These are phyloP conservation scores for Spathaspora gorwiae DNA, from an alignment of 805 yeast genomes.

Conservation along the genomic window DNA sequence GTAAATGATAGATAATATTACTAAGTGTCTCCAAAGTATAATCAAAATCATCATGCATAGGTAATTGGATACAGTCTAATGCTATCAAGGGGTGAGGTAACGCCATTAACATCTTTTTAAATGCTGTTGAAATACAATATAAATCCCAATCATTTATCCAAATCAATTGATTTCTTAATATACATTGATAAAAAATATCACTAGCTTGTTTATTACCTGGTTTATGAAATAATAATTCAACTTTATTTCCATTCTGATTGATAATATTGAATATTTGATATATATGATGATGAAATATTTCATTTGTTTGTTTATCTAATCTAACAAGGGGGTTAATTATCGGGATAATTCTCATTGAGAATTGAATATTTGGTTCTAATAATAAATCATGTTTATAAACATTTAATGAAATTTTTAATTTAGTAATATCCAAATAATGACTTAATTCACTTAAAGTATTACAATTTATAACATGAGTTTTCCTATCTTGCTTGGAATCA, in stretches of 20 bases:
- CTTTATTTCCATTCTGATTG: slow-evolving; percentile 35
- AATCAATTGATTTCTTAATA: slow-evolving; percentile 49
- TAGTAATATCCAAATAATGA: slow-evolving; percentile 65
- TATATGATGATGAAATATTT: slow-evolving; percentile 35
- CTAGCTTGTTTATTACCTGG: slow-evolving; percentile 51
- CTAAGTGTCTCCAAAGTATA: slow-evolving; percentile 38
- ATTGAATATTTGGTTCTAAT: slow-evolving; percentile 29
- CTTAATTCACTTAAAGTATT: slow-evolving; percentile 51
- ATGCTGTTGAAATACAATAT: slow-evolving; percentile 43
- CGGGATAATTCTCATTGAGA: slow-evolving; percentile 14
- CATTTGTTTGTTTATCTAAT: slow-evolving; percentile 14
- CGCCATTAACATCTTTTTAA: slow-evolving; percentile 45
- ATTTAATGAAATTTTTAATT: slow-evolving; percentile 67
- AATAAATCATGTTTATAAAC: slow-evolving; percentile 67
- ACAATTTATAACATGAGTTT: slow-evolving; percentile 36
- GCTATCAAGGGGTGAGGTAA: slow-evolving; percentile 55
- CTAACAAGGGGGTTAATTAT: slow-evolving; percentile 19
- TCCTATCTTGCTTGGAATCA: not conserved
- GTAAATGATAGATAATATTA: slow-evolving; percentile 25
- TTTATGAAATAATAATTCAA: slow-evolving; percentile 48
- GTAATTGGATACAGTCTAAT: slow-evolving; percentile 44
- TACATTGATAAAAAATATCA: slow-evolving; percentile 44
- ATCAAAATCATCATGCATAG: slow-evolving; percentile 46
- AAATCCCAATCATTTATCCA: slow-evolving; percentile 57
- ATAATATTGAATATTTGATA: slow-evolving; percentile 51